Evolutionary conservation across 73 alveolate genomes (phyloP).

Genomic region (Paramecium bursaria): DNA sequence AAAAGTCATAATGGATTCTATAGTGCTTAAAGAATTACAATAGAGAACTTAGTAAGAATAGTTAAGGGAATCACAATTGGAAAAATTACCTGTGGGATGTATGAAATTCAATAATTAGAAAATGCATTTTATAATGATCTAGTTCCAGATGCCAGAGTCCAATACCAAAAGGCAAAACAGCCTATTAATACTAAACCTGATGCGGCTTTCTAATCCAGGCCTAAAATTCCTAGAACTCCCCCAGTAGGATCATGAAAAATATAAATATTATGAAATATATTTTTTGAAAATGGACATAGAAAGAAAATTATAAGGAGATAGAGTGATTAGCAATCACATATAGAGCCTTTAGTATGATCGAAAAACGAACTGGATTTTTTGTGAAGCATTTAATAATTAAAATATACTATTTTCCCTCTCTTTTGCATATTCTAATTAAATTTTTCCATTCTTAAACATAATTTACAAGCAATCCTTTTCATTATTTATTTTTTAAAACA

Average conservation of each 20-base stretch:
- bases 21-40: slow-evolving; percentile 9
- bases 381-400: too few relatives aligned
- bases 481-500: too few relatives aligned
- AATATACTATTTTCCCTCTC: too few relatives aligned
- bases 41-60: slow-evolving; percentile 24
- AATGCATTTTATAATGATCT: slow-evolving; percentile 31
- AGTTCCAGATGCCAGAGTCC: background rate
- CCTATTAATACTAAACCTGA: background rate
- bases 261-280: too few relatives aligned
- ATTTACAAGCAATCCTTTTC: too few relatives aligned
- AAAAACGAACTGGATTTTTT: too few relatives aligned
- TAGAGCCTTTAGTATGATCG: too few relatives aligned
- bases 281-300: too few relatives aligned
- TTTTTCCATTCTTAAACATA: too few relatives aligned
- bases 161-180: background rate
- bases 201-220: slow-evolving; percentile 21
- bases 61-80: slow-evolving; percentile 34
- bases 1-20: slow-evolving; percentile 36
- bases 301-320: too few relatives aligned
- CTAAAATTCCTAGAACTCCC: slow-evolving; percentile 63
- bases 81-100: slow-evolving; percentile 58
- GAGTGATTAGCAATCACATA: too few relatives aligned
- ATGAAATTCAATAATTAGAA: background rate
- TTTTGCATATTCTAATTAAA: too few relatives aligned
- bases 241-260: slow-evolving; percentile 32